These are phyloP conservation scores for Camellia granthamiana DNA, from an alignment of 148 eudicot species.

Conservation along the genomic window DNA sequence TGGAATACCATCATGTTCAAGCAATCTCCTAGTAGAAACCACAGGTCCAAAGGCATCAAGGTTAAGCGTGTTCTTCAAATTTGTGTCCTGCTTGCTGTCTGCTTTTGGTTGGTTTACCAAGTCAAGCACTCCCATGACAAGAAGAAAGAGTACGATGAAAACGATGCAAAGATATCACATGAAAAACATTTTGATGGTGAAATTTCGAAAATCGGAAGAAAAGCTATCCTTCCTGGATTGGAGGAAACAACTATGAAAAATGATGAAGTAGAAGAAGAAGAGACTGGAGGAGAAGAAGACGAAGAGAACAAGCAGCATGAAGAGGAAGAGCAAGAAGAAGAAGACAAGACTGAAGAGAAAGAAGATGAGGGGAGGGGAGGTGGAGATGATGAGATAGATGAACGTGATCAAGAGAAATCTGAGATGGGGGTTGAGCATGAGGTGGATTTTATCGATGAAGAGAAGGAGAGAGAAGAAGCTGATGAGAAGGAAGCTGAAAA, in stretches of 20 bases:
- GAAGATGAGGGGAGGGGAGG: conserved; percentile 30
- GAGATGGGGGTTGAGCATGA: conserved; percentile 34
- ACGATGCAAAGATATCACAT: conserved; percentile 31
- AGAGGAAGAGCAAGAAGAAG: conserved; percentile 34
- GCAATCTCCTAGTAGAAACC: conserved; percentile 66
- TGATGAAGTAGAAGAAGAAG: conserved; percentile 38
- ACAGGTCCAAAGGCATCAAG: conserved; percentile 70
- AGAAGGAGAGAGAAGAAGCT: conserved; percentile 43
- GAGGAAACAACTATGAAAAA: conserved; percentile 26
- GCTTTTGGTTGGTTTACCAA: conserved; percentile 90
- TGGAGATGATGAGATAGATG: conserved; percentile 40
- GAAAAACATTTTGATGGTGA: conserved; percentile 25
- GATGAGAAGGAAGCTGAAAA: conserved; percentile 27
- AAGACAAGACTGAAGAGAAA: conserved; percentile 20
- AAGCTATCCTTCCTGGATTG: conserved; percentile 40
- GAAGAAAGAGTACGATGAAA: conserved; percentile 59
- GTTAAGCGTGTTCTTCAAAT: conserved; percentile 68
- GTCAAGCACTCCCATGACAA: conserved; percentile 88
- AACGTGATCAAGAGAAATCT: conserved; percentile 35
- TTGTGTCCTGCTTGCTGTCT: conserved; percentile 75
- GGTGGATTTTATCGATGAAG: conserved; percentile 50
- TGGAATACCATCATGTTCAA: conserved; percentile 48
- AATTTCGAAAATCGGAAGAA: conserved; percentile 56
- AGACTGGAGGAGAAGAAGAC: conserved; percentile 43
- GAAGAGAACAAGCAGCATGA: conserved; percentile 28